These are phyloP conservation scores for Pseudogymnoascus sp. DNA, from an alignment of 2,329 filamentous ascomycete species.

Conservation along the genomic window DNA sequence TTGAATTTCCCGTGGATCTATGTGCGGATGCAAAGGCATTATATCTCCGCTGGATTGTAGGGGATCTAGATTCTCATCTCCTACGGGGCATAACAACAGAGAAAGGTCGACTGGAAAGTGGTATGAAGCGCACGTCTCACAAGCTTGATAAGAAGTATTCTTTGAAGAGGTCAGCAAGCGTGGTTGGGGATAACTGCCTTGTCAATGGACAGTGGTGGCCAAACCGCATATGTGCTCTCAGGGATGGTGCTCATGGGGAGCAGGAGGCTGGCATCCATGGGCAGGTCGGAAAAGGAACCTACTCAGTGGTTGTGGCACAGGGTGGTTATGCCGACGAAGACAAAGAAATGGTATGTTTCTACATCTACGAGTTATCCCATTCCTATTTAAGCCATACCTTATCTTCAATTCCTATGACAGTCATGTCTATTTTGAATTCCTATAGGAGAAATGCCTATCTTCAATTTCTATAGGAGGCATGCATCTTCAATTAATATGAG, in stretches of 20 bases:
- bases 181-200: conserved; percentile 25
- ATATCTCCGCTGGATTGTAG: conserved; percentile 35
- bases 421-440: background rate
- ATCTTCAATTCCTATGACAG: background rate
- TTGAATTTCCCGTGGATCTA: conserved; percentile 37
- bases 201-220: conserved; percentile 43
- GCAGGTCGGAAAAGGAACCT: conserved; percentile 36
- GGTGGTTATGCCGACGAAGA: conserved; percentile 41
- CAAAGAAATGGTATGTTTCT: conserved; percentile 29
- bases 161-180: conserved; percentile 13
- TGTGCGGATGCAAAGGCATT: conserved; percentile 38
- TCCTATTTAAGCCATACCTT: background rate
- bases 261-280: conserved; percentile 43
- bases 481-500: background rate
- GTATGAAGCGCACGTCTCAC: conserved; percentile 12
- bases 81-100: conserved; percentile 27
- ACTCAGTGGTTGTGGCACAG: conserved; percentile 42
- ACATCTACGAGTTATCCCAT: background rate
- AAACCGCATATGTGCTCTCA: conserved; percentile 38
- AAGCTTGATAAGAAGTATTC: conserved; percentile 11
- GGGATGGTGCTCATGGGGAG: conserved; percentile 44
- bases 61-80: conserved; percentile 36
- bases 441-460: background rate
- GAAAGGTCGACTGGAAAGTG: conserved; percentile 14
- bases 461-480: background rate